These are phyloP conservation scores for Xylariaceae sp. DNA, from an alignment of 2,329 filamentous ascomycete genomes.

Conservation along the genomic window DNA sequence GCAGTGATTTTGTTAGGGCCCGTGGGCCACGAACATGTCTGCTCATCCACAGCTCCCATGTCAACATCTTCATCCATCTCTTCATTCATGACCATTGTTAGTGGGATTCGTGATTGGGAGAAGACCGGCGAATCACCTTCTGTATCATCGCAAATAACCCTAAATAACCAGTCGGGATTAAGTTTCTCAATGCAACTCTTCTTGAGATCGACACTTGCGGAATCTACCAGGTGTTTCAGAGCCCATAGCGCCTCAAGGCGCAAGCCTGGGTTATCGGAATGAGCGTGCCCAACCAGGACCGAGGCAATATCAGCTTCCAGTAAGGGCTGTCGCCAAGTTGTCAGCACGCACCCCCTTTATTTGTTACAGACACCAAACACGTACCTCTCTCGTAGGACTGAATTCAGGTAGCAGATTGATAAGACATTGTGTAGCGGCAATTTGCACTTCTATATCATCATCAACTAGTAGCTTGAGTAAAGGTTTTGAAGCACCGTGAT, in stretches of 20 bases:
- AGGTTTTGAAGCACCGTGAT: conserved; percentile 75
- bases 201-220: conserved; percentile 67
- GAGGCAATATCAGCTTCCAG: conserved; percentile 70
- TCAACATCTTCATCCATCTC: conserved; percentile 57
- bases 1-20: conserved; percentile 13
- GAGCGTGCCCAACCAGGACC: conserved; percentile 77
- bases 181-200: conserved; percentile 74
- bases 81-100: conserved; percentile 28
- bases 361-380: conserved; percentile 33
- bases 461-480: conserved; percentile 73
- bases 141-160: conserved; percentile 65
- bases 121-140: conserved; percentile 48
- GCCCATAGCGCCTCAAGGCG: conserved; percentile 88
- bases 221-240: conserved; percentile 81
- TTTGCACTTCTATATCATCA: conserved; percentile 71
- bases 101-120: conserved; percentile 31
- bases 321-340: conserved; percentile 52
- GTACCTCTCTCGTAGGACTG: conserved; percentile 84
- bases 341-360: conserved; percentile 13
- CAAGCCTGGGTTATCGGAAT: conserved; percentile 73
- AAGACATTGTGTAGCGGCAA: conserved; percentile 78
- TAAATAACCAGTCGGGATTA: conserved; percentile 74
- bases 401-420: conserved; percentile 85
- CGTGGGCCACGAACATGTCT: conserved; percentile 25
- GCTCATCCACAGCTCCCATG: conserved; percentile 47